These are phyloP conservation scores for Clavariopsis aquatica DNA, from an alignment of 495 filamentous ascomycete species.

Conservation along the genomic window DNA sequence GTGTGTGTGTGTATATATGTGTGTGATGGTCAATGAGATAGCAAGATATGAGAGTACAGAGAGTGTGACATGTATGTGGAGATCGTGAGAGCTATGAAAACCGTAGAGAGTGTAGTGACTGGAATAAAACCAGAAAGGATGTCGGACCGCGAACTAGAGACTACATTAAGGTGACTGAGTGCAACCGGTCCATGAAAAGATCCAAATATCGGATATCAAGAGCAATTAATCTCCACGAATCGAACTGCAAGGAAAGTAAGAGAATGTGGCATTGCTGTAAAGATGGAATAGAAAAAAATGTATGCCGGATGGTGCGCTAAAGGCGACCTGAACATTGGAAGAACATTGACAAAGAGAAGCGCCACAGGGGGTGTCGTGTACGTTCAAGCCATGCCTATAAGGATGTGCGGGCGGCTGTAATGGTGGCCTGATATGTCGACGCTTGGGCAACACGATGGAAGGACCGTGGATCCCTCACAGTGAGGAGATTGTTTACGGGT, in stretches of 20 bases:
- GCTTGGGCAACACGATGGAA: slow-evolving; percentile 3
- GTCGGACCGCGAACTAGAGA: slow-evolving; percentile 1
- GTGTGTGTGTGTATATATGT: too few species aligned
- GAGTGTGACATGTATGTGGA: slow-evolving; percentile 1
- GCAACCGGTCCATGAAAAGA: background rate
- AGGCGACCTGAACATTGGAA: background rate
- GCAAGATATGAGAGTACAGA: background rate
- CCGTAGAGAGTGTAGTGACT: background rate
- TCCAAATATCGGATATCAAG: background rate
- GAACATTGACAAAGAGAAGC: background rate
- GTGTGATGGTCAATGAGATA: background rate
- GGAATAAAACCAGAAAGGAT: background rate
- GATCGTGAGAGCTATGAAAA: background rate
- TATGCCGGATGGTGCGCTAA: background rate
- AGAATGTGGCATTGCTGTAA: background rate
- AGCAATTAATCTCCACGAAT: background rate
- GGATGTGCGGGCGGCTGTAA: background rate
- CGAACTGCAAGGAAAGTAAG: background rate
- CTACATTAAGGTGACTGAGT: background rate
- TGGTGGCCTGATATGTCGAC: slow-evolving; percentile 24
- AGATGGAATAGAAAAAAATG: background rate
- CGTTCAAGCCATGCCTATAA: background rate
- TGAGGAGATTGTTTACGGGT: slow-evolving; percentile 4
- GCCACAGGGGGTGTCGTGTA: background rate
- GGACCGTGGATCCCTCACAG: slow-evolving; percentile 13